Evolutionary conservation across 129 eudicot species (phyloP).

Genomic region (Chrysanthemum seticuspe): DNA sequence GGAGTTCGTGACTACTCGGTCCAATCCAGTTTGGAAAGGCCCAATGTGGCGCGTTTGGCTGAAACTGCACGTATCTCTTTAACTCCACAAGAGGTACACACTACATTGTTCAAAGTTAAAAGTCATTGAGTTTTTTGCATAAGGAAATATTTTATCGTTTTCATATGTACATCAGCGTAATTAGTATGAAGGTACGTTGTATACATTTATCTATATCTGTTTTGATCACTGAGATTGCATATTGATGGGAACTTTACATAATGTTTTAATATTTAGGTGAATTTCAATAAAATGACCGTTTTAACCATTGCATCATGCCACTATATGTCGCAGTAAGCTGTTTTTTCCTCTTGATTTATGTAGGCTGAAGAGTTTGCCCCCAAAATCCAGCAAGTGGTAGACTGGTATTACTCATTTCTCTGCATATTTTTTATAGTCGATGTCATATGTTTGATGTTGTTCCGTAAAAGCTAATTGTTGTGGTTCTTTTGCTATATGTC

Average conservation of each 20-base stretch:
- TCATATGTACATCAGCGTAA: not conserved
- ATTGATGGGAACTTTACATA: no score
- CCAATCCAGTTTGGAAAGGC: slow-evolving; percentile 58
- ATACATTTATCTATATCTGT: not conserved
- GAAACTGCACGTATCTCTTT: slow-evolving; percentile 88
- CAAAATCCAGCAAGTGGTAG: slow-evolving; percentile 86
- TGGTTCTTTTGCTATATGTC: not conserved
- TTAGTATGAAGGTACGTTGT: not conserved
- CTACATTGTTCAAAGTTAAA: not conserved
- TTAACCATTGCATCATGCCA: not conserved
- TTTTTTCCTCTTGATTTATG: slow-evolving; percentile 10
- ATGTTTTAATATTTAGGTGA: not conserved
- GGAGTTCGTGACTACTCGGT: slow-evolving; percentile 38
- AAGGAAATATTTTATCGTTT: not conserved
- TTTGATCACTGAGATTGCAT: no score
- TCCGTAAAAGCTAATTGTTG: not conserved
- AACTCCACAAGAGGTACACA: slow-evolving; percentile 58
- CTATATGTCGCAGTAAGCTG: no score
- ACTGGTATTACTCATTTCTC: slow-evolving; percentile 53
- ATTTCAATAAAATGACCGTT: not conserved
- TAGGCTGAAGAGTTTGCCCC: slow-evolving; percentile 95
- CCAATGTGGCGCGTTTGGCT: slow-evolving; percentile 66
- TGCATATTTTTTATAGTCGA: not conserved
- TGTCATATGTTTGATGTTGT: slow-evolving; percentile 3
- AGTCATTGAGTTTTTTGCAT: not conserved